phyloP scores from a whole-genome alignment of 768 basidiomycete genomes.

The Cantharellus anzutake region DNA sequence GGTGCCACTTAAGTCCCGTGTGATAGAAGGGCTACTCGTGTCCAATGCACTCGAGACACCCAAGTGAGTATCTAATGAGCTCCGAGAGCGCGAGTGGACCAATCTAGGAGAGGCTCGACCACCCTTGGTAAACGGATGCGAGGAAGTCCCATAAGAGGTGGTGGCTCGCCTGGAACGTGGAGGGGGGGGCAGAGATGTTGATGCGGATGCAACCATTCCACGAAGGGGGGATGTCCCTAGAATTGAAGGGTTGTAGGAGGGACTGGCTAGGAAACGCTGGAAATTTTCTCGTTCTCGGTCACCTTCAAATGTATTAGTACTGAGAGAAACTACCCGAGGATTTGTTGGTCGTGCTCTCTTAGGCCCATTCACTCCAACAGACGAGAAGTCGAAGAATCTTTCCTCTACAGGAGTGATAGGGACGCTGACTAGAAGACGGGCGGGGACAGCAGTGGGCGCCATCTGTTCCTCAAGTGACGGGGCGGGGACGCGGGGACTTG shows the following conservation, averaged over 20 bases:
- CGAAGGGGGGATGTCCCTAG: not conserved
- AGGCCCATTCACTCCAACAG: not conserved
- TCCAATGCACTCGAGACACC: too few relatives aligned
- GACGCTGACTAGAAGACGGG: not conserved
- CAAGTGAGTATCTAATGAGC: too few relatives aligned
- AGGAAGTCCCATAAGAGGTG: not conserved
- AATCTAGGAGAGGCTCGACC: too few relatives aligned
- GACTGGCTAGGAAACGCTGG: not conserved
- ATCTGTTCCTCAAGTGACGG: too few relatives aligned
- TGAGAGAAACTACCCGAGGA: not conserved
- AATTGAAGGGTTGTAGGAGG: not conserved
- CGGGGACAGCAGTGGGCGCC: not conserved
- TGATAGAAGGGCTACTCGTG: too few relatives aligned
- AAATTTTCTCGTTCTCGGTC: not conserved
- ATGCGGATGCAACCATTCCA: not conserved
- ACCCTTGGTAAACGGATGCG: too few relatives aligned
- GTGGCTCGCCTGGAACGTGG: not conserved
- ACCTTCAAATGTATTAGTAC: not conserved
- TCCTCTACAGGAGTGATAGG: not conserved
- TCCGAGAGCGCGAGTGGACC: too few relatives aligned
- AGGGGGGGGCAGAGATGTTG: not conserved
- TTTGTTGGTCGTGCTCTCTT: not conserved
- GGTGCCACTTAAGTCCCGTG: too few relatives aligned
- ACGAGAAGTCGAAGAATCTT: not conserved
- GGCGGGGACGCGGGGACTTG: too few relatives aligned